phyloP scores from a whole-genome alignment of 768 basidiomycete genomes.

The Naganishia antarctica region DNA sequence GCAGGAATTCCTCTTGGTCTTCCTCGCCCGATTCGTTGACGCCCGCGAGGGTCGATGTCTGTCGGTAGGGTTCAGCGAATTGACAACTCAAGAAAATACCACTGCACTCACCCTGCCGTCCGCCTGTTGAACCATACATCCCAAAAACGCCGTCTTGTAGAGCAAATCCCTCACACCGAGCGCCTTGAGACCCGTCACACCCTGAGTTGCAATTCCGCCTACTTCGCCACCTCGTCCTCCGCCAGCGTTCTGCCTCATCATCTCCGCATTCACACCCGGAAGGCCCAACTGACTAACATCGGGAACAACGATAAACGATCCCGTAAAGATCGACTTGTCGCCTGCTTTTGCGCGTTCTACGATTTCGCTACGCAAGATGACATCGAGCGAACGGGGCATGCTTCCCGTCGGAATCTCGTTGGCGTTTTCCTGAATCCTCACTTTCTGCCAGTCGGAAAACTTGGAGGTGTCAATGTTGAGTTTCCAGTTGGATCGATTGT shows the following conservation, averaged over 20 bases:
- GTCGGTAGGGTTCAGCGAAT: not conserved
- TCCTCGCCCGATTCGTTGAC: slow-evolving; percentile 73
- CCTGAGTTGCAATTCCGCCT: slow-evolving; percentile 57
- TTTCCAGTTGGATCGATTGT: slow-evolving; percentile 84
- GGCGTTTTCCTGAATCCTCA: slow-evolving; percentile 96
- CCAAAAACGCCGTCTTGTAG: slow-evolving; percentile 97
- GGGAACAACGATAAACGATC: slow-evolving; percentile 95
- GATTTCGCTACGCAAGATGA: slow-evolving; percentile 87
- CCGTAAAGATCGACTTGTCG: slow-evolving; percentile 96
- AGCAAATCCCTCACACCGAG: slow-evolving; percentile 91
- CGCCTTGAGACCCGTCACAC: slow-evolving; percentile 89
- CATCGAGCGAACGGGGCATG: slow-evolving; percentile 92
- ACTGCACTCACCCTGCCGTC: slow-evolving; percentile 69
- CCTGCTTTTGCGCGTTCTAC: slow-evolving; percentile 99
- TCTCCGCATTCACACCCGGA: slow-evolving; percentile 87
- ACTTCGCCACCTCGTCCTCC: slow-evolving; percentile 61
- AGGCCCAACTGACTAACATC: slow-evolving; percentile 94
- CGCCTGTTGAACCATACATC: slow-evolving; percentile 91
- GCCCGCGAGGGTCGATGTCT: slow-evolving; percentile 69
- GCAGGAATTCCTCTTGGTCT: slow-evolving; percentile 69
- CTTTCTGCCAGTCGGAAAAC: slow-evolving; percentile 99
- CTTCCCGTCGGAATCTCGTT: slow-evolving; percentile 98
- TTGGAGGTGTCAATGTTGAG: slow-evolving; percentile 92
- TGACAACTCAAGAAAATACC: not conserved
- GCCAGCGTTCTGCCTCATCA: slow-evolving; percentile 76